phyloP scores from a whole-genome alignment of 768 basidiomycete species.

The Boletus subcaerulescens region DNA sequence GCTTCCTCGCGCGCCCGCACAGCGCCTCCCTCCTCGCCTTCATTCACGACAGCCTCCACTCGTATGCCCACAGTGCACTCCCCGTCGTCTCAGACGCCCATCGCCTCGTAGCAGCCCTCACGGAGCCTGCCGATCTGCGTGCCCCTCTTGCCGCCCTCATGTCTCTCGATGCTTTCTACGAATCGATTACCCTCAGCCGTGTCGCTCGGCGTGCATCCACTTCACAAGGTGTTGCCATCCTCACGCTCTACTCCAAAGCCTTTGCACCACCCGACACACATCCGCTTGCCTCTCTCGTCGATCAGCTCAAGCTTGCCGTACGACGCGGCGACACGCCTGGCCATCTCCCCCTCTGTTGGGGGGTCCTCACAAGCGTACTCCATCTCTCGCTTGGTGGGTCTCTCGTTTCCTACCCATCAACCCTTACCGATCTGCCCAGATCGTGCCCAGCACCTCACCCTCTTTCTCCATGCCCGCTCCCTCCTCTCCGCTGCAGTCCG shows the following conservation, averaged over 20 bases:
- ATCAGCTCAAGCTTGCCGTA: conserved; percentile 65
- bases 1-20: conserved; percentile 46
- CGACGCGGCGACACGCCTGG: conserved; percentile 66
- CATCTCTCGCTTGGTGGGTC: conserved; percentile 64
- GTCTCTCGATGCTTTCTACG: conserved; percentile 73
- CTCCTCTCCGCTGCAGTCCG: conserved; percentile 90
- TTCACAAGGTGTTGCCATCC: conserved; percentile 88
- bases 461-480: conserved; percentile 90
- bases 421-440: conserved; percentile 42
- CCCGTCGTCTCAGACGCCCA: conserved; percentile 80
- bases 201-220: conserved; percentile 83
- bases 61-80: conserved; percentile 74
- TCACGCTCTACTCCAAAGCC: conserved; percentile 83
- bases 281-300: conserved; percentile 42
- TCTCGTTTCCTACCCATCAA: neutral
- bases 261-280: conserved; percentile 51
- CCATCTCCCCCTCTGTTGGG: conserved; percentile 92
- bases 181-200: conserved; percentile 86
- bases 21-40: conserved; percentile 47
- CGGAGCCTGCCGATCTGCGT: conserved; percentile 14
- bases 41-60: conserved; percentile 65
- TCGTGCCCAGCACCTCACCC: conserved; percentile 79
- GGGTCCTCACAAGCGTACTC: conserved; percentile 74
- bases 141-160: conserved; percentile 42
- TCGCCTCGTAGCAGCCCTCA: conserved; percentile 27